Base-by-base conservation (phyloP, 495 filamentous ascomycete species). In the Penicillium goetzii region DNA sequence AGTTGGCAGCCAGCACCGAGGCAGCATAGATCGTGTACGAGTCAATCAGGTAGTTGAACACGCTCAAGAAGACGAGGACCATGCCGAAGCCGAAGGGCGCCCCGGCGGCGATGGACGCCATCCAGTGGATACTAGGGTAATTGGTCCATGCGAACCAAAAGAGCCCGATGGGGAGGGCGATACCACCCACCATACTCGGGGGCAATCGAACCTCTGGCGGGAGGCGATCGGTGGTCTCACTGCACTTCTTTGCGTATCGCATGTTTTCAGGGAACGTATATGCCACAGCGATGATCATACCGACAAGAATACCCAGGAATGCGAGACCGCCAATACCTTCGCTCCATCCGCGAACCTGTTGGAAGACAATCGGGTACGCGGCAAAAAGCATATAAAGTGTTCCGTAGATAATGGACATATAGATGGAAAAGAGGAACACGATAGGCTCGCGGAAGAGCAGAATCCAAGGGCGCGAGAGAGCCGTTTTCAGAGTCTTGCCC, bases 361-460 rank as follows among this genome's bases (percentile, higher is more conserved):
- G 79, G 74, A 91, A 95, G 58, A 95, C 87, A 53, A 93, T 88
- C 2, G 92, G 92, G 49, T 73, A 79, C 19, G 90, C 90, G 32
- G 90, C 86, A 76, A 96, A 95, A 15, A 93, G 81, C 56, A 94
- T 84, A 73, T 93, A 94, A 4, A 92, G 77, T 6, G 89, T 86
- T 0, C 89, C 87, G 64, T 91, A 92, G 28, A 86, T 80, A 58
- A 91, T 83, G 15, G 88, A 83, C 74, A 92, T 84, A 70, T 92
- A 92, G 19, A 90, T 65, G 1, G 84, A 86, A 25, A 87, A 80
- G 5, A 87, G 68, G 25, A 86, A 73, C 23, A 85, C 83, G 60
- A 90, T 87, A 4, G 87, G 84, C 52, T 81, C 78, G 15, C 58
- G 62, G 53, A 81, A 73, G 3, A 81, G 59, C 11, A 81, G 52